Evolutionary conservation across 371 early-diverging fungal species (phyloP), one percentile per base, ranked within the genome.

Genomic region (Apophysomyces ossiformis): DNA sequence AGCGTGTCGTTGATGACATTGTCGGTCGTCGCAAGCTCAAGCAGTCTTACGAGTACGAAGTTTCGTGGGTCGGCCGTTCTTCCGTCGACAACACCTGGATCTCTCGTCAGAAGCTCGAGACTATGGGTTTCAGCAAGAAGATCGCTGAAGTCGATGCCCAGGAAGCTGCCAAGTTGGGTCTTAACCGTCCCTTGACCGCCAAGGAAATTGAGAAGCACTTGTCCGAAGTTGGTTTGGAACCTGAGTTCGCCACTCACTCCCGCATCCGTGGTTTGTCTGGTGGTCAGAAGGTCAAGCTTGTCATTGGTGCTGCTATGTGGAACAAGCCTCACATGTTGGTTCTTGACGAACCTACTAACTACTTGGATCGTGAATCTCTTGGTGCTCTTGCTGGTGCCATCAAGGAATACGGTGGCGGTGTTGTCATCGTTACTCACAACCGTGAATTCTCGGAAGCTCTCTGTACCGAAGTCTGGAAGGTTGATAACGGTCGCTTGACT

Each of bases 251-350:
- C 61, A 88, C 92, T 70, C 93, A 94, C 87, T 87, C 85, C 73
- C 91, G 89, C 73, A 93, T 94, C 75, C 85, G 86, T 80, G 93
- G 91, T 82, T 86, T 96, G 13, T 93, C 94, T 64, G 95, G 95
- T 76, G 95, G 95, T 63, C 95, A 96, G 74, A 96, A 96, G 84
- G 93, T 92, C 79, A 91, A 93, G 87, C 85, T 96, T 46, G 93
- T 92, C 21, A 85, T 95, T 66, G 94, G 89, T 66, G 93, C 92
- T 66, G 90, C 32, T 26, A 26, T 26, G 32, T 26, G 32, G 32
- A 26, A 26, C 2, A 26, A 26, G 32, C 32, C 32, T 61, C 94
- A 95, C 76, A 89, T 95, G 75, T 75, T 96, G 64, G 93, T 95
- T 71, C 81, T 94, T 66, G 95, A 96, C 78, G 95, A 95, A 79